Evolutionary conservation across 2,329 filamentous ascomycete genomes (phyloP).

Genomic region (Orbilia quercus): DNA sequence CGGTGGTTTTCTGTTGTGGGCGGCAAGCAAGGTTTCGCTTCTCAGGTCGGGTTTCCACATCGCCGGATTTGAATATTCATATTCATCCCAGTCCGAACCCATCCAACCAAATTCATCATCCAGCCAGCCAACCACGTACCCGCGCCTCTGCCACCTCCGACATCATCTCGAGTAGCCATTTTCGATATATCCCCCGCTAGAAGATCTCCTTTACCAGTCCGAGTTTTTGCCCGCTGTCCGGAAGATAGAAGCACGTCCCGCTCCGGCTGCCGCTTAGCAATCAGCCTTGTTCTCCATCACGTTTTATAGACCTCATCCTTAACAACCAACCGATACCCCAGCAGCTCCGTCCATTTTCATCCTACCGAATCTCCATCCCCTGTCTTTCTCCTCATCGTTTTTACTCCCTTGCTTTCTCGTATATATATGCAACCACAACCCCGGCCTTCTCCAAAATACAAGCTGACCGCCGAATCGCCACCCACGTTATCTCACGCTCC

Average conservation of each 20-base stretch:
- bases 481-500: slow-evolving; percentile 17
- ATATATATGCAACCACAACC: too few species aligned
- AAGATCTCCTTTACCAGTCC: neutral
- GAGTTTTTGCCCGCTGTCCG: neutral
- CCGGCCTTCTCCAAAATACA: too few species aligned
- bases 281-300: neutral
- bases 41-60: neutral
- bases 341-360: slow-evolving; percentile 50
- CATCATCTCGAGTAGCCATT: too few species aligned
- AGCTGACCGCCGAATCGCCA: slow-evolving; percentile 5
- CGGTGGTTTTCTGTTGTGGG: slow-evolving; percentile 11
- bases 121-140: neutral
- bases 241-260: neutral
- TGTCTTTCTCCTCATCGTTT: slow-evolving; percentile 15
- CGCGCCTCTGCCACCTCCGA: neutral
- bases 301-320: neutral
- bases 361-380: slow-evolving; percentile 23
- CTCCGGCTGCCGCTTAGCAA: neutral
- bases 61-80: neutral
- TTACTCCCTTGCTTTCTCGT: too few species aligned
- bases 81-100: neutral
- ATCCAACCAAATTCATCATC: neutral
- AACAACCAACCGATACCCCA: slow-evolving; percentile 15
- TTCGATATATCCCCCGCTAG: too few species aligned
- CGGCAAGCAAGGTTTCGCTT: neutral